Percentiles rank a stretch among this genome's conserved stretches.
Conservation (phyloP, 306 rosid species). For the Ceratonia siliqua region DNA sequence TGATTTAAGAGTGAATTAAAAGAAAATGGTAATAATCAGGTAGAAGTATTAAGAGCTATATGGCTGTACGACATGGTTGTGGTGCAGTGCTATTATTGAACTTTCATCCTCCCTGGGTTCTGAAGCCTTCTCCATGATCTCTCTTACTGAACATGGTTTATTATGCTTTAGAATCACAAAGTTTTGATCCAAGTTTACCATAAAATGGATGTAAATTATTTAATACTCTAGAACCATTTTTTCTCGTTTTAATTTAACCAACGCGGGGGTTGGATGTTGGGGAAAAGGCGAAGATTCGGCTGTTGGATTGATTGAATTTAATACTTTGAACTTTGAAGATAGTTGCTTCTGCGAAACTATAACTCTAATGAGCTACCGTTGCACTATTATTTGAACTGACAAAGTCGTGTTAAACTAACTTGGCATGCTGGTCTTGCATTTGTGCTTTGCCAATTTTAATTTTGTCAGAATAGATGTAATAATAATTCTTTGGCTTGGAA, state of each 20-base stretch:
- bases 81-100: constrained; percentile 16
- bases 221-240: neutral
- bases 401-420: neutral
- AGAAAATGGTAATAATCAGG: constrained; percentile 19
- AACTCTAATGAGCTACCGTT: neutral
- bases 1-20: constrained; percentile 18
- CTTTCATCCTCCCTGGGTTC: neutral
- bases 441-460: neutral
- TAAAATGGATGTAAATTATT: constrained; percentile 7
- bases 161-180: neutral
- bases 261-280: neutral
- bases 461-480: too few species aligned
- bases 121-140: neutral
- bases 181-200: neutral
- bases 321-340: neutral
- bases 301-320: neutral
- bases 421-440: neutral
- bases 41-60: neutral
- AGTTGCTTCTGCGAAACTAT: neutral
- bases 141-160: neutral
- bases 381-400: neutral
- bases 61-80: neutral
- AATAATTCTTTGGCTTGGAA: too few species aligned
- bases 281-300: neutral
- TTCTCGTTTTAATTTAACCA: neutral